Base-by-base conservation (phyloP, 2,329 filamentous ascomycete species). In the Cladosporium sp. region DNA sequence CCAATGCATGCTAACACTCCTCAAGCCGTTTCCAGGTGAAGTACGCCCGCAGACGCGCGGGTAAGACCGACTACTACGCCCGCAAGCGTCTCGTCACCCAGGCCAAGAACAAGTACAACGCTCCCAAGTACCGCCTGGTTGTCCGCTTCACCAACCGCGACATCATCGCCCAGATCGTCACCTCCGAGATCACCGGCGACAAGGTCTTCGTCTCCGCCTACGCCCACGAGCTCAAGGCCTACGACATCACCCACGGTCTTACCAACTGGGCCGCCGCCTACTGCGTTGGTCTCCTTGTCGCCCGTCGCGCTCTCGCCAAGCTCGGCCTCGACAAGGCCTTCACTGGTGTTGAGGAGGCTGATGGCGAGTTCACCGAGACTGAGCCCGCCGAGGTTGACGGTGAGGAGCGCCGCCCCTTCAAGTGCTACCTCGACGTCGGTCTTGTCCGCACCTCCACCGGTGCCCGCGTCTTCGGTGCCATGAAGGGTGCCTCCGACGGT, bases 101-200 rank as follows among this genome's bases (percentile, higher is more conserved):
- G 89, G 95, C 95, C 86, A 99, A 98, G 92, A 99, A 99, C 92
- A 99, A 99, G 91, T 99, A 98, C 91, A 96, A 96, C 86, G 91
- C 95, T 72, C 95, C 95, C 85, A 99, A 99, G 90, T 98, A 99
- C 91, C 92, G 95, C 80, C 91, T 99, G 80, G 95, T 99, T 75
- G 92, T 99, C 81, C 95, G 95, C 73, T 79, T 79, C 77, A 79
- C 77, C 74, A 78, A 98, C 91, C 92, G 93, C 84, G 94, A 99
- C 88, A 96, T 98, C 87, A 91, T 98, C 86, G 90, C 89, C 85
- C 95, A 99, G 87, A 95, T 99, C 82, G 89, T 99, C 82, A 91
- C 88, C 80, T 96, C 95, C 69, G 95, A 99, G 88, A 91, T 99
- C 85, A 89, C 87, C 74, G 95, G 95, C 79, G 95, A 99, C 90